A percentile compares a stretch with the other conserved stretches of the same genome.
Conservation (phyloP, 2,329 filamentous ascomycete species). For the Cercospora sojina region DNA sequence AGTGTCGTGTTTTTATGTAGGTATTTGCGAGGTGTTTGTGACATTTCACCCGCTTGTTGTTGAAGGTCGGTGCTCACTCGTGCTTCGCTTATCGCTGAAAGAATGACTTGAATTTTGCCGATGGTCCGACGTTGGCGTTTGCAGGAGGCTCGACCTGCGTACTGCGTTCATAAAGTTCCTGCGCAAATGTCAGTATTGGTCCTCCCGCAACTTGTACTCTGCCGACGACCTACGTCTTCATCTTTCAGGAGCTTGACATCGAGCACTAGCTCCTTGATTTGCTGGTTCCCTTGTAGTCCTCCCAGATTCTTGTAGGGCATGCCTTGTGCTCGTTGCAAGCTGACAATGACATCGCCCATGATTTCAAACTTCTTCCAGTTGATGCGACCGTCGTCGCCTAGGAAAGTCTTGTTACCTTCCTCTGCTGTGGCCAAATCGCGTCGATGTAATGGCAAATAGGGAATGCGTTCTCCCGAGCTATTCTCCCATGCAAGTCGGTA, state of each 20-base stretch:
- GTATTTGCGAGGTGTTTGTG: background rate
- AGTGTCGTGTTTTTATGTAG: background rate
- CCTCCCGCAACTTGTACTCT: background rate
- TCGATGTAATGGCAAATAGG: conserved; percentile 85
- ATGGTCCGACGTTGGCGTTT: conserved; percentile 28
- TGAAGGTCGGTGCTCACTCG: background rate
- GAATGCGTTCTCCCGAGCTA: conserved; percentile 82
- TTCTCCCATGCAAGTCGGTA: conserved; percentile 99
- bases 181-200: conserved; percentile 19
- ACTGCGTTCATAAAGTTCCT: conserved; percentile 62
- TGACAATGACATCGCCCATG: conserved; percentile 84
- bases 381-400: conserved; percentile 65
- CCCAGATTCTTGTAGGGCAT: conserved; percentile 71
- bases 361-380: conserved; percentile 99
- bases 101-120: conserved; percentile 45
- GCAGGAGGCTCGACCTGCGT: conserved; percentile 52
- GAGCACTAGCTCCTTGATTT: conserved; percentile 71
- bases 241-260: conserved; percentile 80
- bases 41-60: background rate
- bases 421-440: conserved; percentile 89
- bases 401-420: conserved; percentile 86
- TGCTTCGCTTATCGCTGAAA: conserved; percentile 46
- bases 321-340: conserved; percentile 88
- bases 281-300: conserved; percentile 59
- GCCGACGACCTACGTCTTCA: conserved; percentile 68